These are phyloP conservation scores for Lizonia empirigonia DNA, from an alignment of 2,329 filamentous ascomycete genomes.

Conservation along the genomic window DNA sequence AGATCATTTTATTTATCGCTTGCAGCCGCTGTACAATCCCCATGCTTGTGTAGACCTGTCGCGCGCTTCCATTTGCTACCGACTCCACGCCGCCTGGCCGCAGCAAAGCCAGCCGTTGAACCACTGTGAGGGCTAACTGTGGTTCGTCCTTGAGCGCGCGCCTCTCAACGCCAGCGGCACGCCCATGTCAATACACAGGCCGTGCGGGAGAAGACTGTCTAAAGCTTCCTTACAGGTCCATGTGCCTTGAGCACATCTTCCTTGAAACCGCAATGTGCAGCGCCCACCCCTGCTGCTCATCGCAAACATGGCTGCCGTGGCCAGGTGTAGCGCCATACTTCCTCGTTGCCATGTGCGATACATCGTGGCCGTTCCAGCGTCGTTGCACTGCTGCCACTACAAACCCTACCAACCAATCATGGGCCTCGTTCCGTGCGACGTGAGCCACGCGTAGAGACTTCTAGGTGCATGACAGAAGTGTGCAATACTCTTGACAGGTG, in stretches of 20 bases:
- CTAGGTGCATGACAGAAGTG: constrained; percentile 21
- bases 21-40: constrained; percentile 44
- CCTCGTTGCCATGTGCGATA: constrained; percentile 24
- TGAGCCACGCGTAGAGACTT: constrained; percentile 38
- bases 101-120: constrained; percentile 35
- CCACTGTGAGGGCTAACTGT: constrained; percentile 34
- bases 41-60: constrained; percentile 36
- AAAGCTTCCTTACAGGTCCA: constrained; percentile 38
- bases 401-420: constrained; percentile 31
- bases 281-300: constrained; percentile 40
- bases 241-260: constrained; percentile 20
- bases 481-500: constrained; percentile 17
- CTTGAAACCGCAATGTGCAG: constrained; percentile 42
- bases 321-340: constrained; percentile 32
- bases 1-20: constrained; percentile 43
- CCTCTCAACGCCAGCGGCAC: constrained; percentile 42
- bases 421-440: constrained; percentile 23
- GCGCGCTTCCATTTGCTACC: constrained; percentile 46
- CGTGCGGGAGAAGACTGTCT: constrained; percentile 34
- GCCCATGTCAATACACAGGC: constrained; percentile 31
- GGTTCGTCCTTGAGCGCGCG: constrained; percentile 43
- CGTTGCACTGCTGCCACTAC: constrained; percentile 25
- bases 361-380: constrained; percentile 27
- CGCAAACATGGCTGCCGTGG: constrained; percentile 25
- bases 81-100: constrained; percentile 28